Conservation (phyloP, 108 stramenopile species). For the Cyclotella sp. region DNA sequence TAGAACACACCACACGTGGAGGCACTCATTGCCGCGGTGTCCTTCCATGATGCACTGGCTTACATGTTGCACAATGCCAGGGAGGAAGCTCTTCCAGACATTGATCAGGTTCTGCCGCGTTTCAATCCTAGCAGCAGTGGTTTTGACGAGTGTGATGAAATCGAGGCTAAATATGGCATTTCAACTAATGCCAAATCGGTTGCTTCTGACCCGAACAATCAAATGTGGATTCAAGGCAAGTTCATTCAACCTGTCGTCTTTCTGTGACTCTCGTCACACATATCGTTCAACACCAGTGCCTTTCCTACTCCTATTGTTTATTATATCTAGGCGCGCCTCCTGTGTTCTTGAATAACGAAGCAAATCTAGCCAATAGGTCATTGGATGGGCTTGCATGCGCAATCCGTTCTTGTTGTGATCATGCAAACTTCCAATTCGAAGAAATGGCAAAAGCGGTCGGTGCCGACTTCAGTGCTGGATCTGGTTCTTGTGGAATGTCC, state of each 20-base stretch:
- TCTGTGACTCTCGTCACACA: neutral
- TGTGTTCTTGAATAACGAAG: conserved; percentile 89
- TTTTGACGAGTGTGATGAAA: neutral
- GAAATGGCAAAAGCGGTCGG: conserved; percentile 62
- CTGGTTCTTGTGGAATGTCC: conserved; percentile 24
- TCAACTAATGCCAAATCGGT: conserved; percentile 55
- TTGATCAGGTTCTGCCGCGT: conserved; percentile 73
- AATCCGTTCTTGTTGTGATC: conserved; percentile 86
- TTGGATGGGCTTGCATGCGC: conserved; percentile 88
- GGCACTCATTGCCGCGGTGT: conserved; percentile 72
- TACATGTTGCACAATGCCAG: conserved; percentile 90
- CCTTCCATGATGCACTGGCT: conserved; percentile 84
- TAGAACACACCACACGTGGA: conserved; percentile 63
- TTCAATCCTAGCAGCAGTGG: conserved; percentile 21
- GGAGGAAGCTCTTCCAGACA: conserved; percentile 72
- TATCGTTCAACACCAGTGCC: neutral
- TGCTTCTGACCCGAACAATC: conserved; percentile 74
- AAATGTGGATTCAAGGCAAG: conserved; percentile 82
- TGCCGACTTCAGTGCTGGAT: neutral
- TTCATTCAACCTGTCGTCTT: neutral
- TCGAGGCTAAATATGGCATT: conserved; percentile 58
- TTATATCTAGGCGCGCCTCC: conserved; percentile 69
- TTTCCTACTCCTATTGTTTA: neutral
- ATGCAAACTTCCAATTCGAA: conserved; percentile 78
- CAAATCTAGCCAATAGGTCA: conserved; percentile 67